Percentiles rank a stretch among this genome's conserved stretches.
These are phyloP conservation scores for Clausena lansium DNA, from an alignment of 345 rosid species.

Conservation along the genomic window DNA sequence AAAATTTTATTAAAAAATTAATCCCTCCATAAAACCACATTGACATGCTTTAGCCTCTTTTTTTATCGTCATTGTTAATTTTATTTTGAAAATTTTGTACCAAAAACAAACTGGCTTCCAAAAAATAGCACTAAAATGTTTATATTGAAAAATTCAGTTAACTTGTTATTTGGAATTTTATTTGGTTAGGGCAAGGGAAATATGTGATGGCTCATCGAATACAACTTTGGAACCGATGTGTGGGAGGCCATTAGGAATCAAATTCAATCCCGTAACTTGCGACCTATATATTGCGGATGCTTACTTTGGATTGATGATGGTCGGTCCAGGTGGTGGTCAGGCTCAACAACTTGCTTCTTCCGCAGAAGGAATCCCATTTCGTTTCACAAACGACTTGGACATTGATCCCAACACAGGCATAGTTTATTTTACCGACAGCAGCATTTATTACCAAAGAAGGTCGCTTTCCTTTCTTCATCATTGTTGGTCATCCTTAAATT, in stretches of 20 bases:
- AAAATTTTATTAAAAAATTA: too few relatives aligned
- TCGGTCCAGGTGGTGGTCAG: conserved; percentile 39
- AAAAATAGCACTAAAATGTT: too few relatives aligned
- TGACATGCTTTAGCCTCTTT: too few relatives aligned
- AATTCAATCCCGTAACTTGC: conserved; percentile 38
- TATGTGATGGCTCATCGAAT: conserved; percentile 43
- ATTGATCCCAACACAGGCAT: conserved; percentile 37
- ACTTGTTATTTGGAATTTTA: background rate
- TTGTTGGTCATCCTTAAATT: background rate
- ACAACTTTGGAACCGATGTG: conserved; percentile 32
- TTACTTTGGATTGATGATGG: conserved; percentile 45
- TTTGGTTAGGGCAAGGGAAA: conserved; percentile 24
- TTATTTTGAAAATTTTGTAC: too few relatives aligned
- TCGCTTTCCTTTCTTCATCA: background rate
- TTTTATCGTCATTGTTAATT: too few relatives aligned
- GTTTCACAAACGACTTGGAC: conserved; percentile 44
- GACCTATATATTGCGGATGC: conserved; percentile 66
- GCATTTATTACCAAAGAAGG: conserved; percentile 45
- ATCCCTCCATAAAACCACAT: too few relatives aligned
- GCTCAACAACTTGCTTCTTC: conserved; percentile 34
- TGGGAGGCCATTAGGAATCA: conserved; percentile 58
- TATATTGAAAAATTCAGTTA: background rate
- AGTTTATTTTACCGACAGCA: conserved; percentile 54
- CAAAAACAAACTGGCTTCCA: too few relatives aligned
- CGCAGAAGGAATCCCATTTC: conserved; percentile 38